Base-by-base conservation (phyloP, 2,329 filamentous ascomycete genomes). In the Phoma herbarum region DNA sequence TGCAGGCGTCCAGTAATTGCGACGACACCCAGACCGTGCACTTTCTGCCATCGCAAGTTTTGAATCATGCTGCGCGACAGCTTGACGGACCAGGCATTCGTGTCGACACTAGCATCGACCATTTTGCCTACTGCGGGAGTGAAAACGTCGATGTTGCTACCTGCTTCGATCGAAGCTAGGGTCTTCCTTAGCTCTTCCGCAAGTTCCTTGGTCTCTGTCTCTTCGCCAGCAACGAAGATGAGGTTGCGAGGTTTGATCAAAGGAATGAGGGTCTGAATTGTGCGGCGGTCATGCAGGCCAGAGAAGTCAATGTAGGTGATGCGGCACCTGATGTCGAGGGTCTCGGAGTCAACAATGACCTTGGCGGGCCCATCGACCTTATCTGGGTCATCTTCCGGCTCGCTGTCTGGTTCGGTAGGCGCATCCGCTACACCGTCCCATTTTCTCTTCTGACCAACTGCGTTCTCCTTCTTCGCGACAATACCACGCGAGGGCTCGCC, bases 81-180 rank as follows among this genome's bases (percentile, higher is more conserved):
- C 77, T 93, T 96, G 60, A 99, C 91, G 23, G 91, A 89, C 95
- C 96, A 99, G 4, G 95, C 93, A 74, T 98, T 97, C 5, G 94
- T 98, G 75, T 99, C 95, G 41, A 98, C 94, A 71, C 93, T 97
- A 12, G 94, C 95, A 76, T 99, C 89, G 41, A 99, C 84, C 14
- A 84, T 81, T 31, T 85, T 82, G 23, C 93, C 93, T n/a, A 91
- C 82, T 10, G 81, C 77, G 1, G 95, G 95, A 0, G 92, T 93
- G 73, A 94, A 94, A 5, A 99, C 91, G 63, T 93, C 84, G 18
- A 82, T 79, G 44, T 80, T 78, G 6, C 76, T 78, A 2, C 77
- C 73, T 1, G 77, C 73, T 12, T 81, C 80, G 12, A 77, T 75
- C 14, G 78, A 78, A 29, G 79, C 79, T 6, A 88, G 78, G 0